phyloP scores from a whole-genome alignment of 805 yeast genomes.

The Lipomyces starkeyi region DNA sequence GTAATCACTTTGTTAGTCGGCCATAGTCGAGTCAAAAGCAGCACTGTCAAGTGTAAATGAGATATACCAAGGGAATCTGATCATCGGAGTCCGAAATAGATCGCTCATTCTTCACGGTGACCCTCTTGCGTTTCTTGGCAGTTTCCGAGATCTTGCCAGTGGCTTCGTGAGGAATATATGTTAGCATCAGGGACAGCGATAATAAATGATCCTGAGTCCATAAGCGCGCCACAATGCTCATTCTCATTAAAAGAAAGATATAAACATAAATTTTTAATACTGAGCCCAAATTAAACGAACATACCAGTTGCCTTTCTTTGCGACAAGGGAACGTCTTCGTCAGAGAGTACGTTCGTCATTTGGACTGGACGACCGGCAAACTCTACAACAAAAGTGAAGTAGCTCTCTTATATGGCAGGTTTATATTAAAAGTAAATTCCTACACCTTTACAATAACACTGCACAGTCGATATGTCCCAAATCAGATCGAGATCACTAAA shows the following conservation, averaged over 20 bases:
- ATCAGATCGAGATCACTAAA: background rate
- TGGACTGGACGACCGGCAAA: background rate
- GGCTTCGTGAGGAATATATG: background rate
- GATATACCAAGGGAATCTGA: conserved; percentile 24
- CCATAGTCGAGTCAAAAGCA: background rate
- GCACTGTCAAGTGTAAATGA: background rate
- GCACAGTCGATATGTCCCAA: background rate
- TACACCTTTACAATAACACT: background rate
- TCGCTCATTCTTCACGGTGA: conserved; percentile 8
- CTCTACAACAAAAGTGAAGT: background rate
- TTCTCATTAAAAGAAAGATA: background rate
- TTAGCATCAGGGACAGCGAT: background rate
- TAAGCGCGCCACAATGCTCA: background rate
- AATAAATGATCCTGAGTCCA: background rate
- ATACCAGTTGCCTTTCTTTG: conserved; percentile 15
- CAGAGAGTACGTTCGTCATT: conserved; percentile 17
- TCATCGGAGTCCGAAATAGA: background rate
- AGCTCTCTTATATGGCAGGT: background rate
- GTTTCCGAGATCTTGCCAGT: background rate
- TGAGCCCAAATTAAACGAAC: conserved; percentile 4
- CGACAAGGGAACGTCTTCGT: conserved; percentile 33
- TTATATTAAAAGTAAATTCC: background rate
- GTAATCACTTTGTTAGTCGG: background rate
- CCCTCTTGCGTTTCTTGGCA: conserved; percentile 9
- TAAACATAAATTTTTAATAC: background rate